Evolutionary conservation across 2,329 filamentous ascomycete genomes (phyloP).

Genomic region (Macroventuria anomochaeta): DNA sequence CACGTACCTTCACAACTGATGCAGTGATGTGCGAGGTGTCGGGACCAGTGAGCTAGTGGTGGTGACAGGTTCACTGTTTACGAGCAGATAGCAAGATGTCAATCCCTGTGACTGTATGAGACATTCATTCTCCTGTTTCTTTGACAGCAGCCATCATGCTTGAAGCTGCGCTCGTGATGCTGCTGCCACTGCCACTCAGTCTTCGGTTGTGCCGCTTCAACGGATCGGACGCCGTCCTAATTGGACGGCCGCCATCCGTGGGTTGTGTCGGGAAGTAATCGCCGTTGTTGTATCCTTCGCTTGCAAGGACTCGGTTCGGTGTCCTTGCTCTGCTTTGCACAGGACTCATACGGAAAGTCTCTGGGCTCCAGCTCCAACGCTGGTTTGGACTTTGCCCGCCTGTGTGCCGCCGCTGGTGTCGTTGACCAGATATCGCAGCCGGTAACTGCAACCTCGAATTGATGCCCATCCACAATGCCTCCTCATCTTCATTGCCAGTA

Average conservation of each 20-base stretch:
- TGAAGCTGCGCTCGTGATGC: constrained; percentile 23
- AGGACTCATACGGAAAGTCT: constrained; percentile 48
- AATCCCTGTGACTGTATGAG: not conserved
- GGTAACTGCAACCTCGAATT: constrained; percentile 52
- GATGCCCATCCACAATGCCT: constrained; percentile 54
- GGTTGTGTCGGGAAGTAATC: constrained; percentile 42
- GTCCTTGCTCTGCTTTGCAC: constrained; percentile 47
- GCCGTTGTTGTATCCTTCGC: constrained; percentile 17
- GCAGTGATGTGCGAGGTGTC: too few relatives aligned
- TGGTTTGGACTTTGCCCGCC: constrained; percentile 38
- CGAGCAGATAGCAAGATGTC: too few relatives aligned
- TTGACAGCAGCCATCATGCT: constrained; percentile 22
- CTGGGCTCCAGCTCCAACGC: constrained; percentile 41
- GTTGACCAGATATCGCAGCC: constrained; percentile 31
- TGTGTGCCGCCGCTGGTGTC: constrained; percentile 44
- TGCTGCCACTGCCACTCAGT: constrained; percentile 37
- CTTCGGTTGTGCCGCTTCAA: constrained; percentile 32
- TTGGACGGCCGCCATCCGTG: constrained; percentile 14
- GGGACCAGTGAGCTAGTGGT: not conserved
- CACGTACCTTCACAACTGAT: too few relatives aligned
- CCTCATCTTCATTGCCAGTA: constrained; percentile 49
- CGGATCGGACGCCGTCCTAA: constrained; percentile 32
- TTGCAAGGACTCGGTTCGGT: constrained; percentile 29
- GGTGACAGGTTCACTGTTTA: not conserved
- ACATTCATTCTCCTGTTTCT: constrained; percentile 18